A percentile compares a stretch with the other conserved stretches of the same genome.
Evolutionary conservation across 2,329 filamentous ascomycete genomes (phyloP).

Genomic region (Sclerotinia minor): DNA sequence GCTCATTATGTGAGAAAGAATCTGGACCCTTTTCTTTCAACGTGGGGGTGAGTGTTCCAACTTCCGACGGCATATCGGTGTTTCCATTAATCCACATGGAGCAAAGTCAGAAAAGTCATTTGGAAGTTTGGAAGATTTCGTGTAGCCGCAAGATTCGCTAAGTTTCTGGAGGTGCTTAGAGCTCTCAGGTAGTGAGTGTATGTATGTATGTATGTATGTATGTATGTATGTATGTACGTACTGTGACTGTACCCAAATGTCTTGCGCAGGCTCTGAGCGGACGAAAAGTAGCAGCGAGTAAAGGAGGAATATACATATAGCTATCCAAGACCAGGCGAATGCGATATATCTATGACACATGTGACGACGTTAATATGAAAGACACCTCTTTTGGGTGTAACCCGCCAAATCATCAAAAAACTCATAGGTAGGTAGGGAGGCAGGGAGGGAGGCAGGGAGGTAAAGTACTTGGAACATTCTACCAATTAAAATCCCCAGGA

Average conservation of each 20-base stretch:
- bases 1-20: slow-evolving; percentile 1
- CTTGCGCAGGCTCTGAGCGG: slow-evolving; percentile 12
- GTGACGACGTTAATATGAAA: neutral
- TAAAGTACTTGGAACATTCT: neutral
- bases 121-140: neutral
- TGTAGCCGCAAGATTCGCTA: neutral
- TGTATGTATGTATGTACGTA: neutral
- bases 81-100: neutral
- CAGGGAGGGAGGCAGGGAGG: no score
- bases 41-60: neutral
- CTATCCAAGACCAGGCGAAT: neutral
- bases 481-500: neutral
- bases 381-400: neutral
- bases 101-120: neutral
- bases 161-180: neutral
- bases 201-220: neutral
- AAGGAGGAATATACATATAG: neutral
- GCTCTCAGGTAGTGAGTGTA: neutral
- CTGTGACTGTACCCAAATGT: neutral
- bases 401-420: neutral
- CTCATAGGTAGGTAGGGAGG: neutral
- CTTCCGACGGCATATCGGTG: neutral
- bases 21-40: neutral
- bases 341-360: neutral
- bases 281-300: neutral